phyloP scores from a whole-genome alignment of 495 filamentous ascomycete genomes.

The Aspergillus cristatus region DNA sequence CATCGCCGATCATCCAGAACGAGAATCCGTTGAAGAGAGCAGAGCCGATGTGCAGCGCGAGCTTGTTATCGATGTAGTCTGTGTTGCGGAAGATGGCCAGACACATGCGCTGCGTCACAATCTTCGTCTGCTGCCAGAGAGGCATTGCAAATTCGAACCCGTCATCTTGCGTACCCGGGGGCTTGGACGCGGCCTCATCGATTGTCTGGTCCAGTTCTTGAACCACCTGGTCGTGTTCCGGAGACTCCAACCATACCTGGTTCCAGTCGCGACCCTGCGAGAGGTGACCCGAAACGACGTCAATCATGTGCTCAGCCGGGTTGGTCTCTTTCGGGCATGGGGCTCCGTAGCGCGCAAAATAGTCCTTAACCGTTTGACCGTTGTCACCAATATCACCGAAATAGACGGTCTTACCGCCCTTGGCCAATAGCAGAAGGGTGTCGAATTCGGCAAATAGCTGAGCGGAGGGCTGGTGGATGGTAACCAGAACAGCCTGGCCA shows the following conservation, averaged over 20 bases:
- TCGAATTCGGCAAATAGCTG: constrained; percentile 70
- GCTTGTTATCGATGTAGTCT: constrained; percentile 59
- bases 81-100: constrained; percentile 50
- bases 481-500: constrained; percentile 64
- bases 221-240: constrained; percentile 32
- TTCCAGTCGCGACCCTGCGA: constrained; percentile 48
- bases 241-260: constrained; percentile 53
- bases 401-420: constrained; percentile 63
- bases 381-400: constrained; percentile 56
- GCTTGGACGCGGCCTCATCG: constrained; percentile 26
- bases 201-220: constrained; percentile 51
- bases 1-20: constrained; percentile 32
- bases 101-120: constrained; percentile 50
- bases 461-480: constrained; percentile 69
- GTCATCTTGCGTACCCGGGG: constrained; percentile 26
- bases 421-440: constrained; percentile 56
- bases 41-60: constrained; percentile 31
- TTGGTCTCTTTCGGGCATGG: constrained; percentile 63
- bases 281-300: constrained; percentile 51
- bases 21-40: constrained; percentile 38
- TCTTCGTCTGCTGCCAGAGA: constrained; percentile 44
- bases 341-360: constrained; percentile 70
- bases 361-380: constrained; percentile 46
- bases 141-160: constrained; percentile 50
- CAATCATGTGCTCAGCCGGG: constrained; percentile 90